Base-by-base conservation (phyloP, 257 asterid genomes). In the Solanum chaucha region DNA sequence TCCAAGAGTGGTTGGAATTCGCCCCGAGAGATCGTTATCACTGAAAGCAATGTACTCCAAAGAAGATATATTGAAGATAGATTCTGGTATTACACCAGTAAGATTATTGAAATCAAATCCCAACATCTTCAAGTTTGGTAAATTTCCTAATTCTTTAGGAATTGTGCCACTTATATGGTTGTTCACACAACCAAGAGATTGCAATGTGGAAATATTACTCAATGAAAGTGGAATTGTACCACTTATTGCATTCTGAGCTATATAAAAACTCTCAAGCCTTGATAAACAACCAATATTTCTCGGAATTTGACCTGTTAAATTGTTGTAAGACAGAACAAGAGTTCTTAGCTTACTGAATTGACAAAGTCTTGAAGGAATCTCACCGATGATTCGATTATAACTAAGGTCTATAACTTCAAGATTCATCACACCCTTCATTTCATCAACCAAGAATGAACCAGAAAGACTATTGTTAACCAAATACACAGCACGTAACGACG, bases 1-100 rank as follows among this genome's bases (percentile, higher is more conserved):
- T 22, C 91, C 88, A 5, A 83, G 32, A 8, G 87, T 88, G 3
- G 85, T n/a, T 8, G 91, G 91, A 59, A 90, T 20, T 24, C 36
- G 40, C 34, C 93, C 92, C 0, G 91, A 73, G 55, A 91, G 86
- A 75, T 19, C 12, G 82, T 91, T 91, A 22, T 28, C 87, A 3
- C 86, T 72, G 86, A 91, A 84, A 15, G 90, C 91, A 20, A 90
- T 83, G 80, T 41, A 38, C 30, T 74, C 82, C 80, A 90, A 55
- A 22, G 90, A 85, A 15, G 93, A 91, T 4, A 90, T 38, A 89
- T 91, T 91, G 90, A 90, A 91, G 34, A 91, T 88, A 26, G 22
- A 30, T 15, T 83, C 86, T 65, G 93, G 92, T 67, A 91, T 91
- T 68, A 67, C 90, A 35, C 93, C 93, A 11, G 88, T 82, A 5